Conservation (phyloP, 768 basidiomycete genomes). For the Pulveroboletus ravenelii region DNA sequence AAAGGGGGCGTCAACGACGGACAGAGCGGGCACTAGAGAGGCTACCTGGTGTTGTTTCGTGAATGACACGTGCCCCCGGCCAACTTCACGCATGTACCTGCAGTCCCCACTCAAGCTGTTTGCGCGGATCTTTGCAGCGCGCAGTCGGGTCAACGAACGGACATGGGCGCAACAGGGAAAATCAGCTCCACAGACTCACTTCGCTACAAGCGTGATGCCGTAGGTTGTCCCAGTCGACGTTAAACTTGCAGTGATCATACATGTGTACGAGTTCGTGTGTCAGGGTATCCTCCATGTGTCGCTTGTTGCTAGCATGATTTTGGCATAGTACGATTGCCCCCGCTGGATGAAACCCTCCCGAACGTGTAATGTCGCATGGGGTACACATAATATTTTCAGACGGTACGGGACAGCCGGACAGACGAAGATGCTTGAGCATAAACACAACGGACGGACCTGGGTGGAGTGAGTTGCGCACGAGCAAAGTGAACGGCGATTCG, state of each 20-base stretch:
- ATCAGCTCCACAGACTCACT: constrained; percentile 43
- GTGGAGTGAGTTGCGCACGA: background rate
- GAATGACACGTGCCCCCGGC: constrained; percentile 71
- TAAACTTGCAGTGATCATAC: constrained; percentile 94
- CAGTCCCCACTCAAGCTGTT: constrained; percentile 95
- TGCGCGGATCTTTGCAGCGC: constrained; percentile 75
- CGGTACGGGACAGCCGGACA: constrained; percentile 67
- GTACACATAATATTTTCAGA: constrained; percentile 74
- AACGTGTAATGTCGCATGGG: constrained; percentile 68
- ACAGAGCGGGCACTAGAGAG: constrained; percentile 9
- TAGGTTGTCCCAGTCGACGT: constrained; percentile 86
- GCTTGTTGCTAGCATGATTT: constrained; percentile 72
- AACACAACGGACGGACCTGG: constrained; percentile 83
- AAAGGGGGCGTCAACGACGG: constrained; percentile 8
- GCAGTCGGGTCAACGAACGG: background rate
- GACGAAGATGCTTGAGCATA: constrained; percentile 86
- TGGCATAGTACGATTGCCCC: constrained; percentile 84
- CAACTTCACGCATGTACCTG: constrained; percentile 74
- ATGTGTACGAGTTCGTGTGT: constrained; percentile 92
- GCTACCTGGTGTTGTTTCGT: constrained; percentile 91
- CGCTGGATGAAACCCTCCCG: constrained; percentile 83
- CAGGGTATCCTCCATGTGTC: constrained; percentile 90
- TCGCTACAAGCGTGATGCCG: constrained; percentile 96
- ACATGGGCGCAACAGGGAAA: background rate
- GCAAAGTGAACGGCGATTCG: constrained; percentile 8